Conservation (phyloP, 1,284 basidiomycete species). For the Trametes sp. region DNA sequence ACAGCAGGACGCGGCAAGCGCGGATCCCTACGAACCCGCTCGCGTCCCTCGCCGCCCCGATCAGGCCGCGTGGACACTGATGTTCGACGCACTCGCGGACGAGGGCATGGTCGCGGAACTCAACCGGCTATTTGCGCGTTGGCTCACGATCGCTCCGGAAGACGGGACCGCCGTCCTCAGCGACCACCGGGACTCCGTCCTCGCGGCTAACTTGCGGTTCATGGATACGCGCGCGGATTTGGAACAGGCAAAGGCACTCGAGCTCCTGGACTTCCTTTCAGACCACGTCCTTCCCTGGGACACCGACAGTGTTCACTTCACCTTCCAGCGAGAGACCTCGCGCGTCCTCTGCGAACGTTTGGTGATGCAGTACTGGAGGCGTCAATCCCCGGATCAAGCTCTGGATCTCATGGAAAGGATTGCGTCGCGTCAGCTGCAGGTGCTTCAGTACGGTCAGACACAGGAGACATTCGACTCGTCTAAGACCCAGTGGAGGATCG, state of each 20-base stretch:
- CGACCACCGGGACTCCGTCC: conserved; percentile 44
- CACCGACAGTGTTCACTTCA: conserved; percentile 24
- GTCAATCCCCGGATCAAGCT: conserved; percentile 23
- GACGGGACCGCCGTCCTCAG: conserved; percentile 48
- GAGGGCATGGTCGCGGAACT: conserved; percentile 58
- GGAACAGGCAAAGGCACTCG: conserved; percentile 31
- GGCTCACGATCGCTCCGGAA: conserved; percentile 43
- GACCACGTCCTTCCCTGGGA: conserved; percentile 32
- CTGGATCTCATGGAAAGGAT: conserved; percentile 27
- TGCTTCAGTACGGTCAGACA: conserved; percentile 26
- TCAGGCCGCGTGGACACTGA: conserved; percentile 54
- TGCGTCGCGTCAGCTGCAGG: conserved; percentile 24
- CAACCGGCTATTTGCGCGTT: conserved; percentile 57
- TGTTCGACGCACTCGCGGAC: conserved; percentile 61
- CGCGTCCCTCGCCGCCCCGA: conserved; percentile 58
- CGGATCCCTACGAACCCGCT: conserved; percentile 49
- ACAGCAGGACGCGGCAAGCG: conserved; percentile 48
- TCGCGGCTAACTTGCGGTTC: conserved; percentile 50
- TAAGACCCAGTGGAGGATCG: conserved; percentile 28
- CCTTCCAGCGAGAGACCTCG: conserved; percentile 29
- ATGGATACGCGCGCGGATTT: conserved; percentile 39
- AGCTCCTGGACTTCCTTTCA: conserved; percentile 41
- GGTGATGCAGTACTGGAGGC: conserved; percentile 31
- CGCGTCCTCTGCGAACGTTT: conserved; percentile 29
- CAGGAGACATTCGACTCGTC: conserved; percentile 24